phyloP scores from a whole-genome alignment of 2,329 filamentous ascomycete genomes.

The Diaporthe sp. region DNA sequence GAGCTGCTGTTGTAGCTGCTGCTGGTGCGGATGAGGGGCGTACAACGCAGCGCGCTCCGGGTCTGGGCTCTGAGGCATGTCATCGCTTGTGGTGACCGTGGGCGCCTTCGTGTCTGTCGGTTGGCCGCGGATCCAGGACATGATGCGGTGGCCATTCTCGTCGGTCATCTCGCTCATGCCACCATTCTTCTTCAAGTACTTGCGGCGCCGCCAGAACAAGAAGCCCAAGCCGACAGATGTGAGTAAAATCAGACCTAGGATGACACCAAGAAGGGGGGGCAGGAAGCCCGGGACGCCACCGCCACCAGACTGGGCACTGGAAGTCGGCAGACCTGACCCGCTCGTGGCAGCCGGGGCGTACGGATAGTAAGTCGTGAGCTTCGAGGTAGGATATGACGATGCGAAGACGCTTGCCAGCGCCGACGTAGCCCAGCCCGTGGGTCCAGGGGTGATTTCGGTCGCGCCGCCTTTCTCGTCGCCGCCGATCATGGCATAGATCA shows the following conservation, averaged over 20 bases:
- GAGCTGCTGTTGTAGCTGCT: conserved; percentile 21
- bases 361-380: conserved; percentile 72
- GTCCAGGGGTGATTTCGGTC: conserved; percentile 74
- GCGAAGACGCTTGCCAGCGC: conserved; percentile 67
- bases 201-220: conserved; percentile 66
- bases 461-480: conserved; percentile 76
- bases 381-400: conserved; percentile 66
- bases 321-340: conserved; percentile 42
- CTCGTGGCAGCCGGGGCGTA: conserved; percentile 60
- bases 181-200: conserved; percentile 54
- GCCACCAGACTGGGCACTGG: conserved; percentile 46
- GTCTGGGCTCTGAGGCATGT: conserved; percentile 52
- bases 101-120: conserved; percentile 57
- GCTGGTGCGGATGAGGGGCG: conserved; percentile 26
- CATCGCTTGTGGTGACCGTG: conserved; percentile 61
- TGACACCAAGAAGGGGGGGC: conserved; percentile 72
- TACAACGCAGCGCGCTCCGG: conserved; percentile 49
- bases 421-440: conserved; percentile 66
- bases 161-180: conserved; percentile 57
- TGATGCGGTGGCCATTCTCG: conserved; percentile 62
- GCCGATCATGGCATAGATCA: conserved; percentile 76
- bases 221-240: conserved; percentile 64
- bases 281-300: conserved; percentile 68
- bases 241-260: conserved; percentile 70
- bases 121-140: conserved; percentile 66